Base-by-base conservation (phyloP, 108 stramenopile species). In the Epipyxis sp. region DNA sequence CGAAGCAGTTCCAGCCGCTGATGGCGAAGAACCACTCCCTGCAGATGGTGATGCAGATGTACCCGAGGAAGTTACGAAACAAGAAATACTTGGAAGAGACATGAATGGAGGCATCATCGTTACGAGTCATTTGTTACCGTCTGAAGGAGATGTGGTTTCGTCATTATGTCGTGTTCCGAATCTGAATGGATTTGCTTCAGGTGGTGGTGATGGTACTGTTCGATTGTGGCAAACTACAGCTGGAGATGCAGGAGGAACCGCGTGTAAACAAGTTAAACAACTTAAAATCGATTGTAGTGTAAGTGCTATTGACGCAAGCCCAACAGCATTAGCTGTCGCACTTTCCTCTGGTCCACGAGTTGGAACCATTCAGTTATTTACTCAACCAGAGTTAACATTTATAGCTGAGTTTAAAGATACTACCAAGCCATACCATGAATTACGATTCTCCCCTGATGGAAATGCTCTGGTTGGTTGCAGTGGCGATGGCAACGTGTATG, bases 171-270 rank as follows among this genome's bases (percentile, higher is more conserved):
- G 13, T 6, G 6, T 54, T 10, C 71, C 50, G 34, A 13, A 37
- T 29, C 16, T 41, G 16, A 6, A 10, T 29, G 32, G 32, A 3
- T 74, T 74, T 32, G 27, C 10, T 3, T 10, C 71, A 32, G 20
- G 71, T 42, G 71, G 71, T 6, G 3, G 10, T 6, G 71, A 74
- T 32, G 6, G 34, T 13, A 74, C 50, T 13, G 3, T 74, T 10
- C 71, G 71, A 6, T 42, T 54, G 3, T 74, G 71, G 71, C 71
- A 74, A 37, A 10, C 34, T 6, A 42, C 27, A 10, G 71, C n/a
- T 37, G 71, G 43, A 10, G 71, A 29, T 6, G 46, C 40, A 10
- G 25, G 13, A 29, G 25, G 34, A 3, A 29, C 3, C 25, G 27
- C 61, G 13, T 57, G 43, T 42, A 74, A 74, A 42, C 41, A 6